These are phyloP conservation scores for Erythrobasidium hasegawianum DNA, from an alignment of 1,284 basidiomycete genomes.

Conservation along the genomic window DNA sequence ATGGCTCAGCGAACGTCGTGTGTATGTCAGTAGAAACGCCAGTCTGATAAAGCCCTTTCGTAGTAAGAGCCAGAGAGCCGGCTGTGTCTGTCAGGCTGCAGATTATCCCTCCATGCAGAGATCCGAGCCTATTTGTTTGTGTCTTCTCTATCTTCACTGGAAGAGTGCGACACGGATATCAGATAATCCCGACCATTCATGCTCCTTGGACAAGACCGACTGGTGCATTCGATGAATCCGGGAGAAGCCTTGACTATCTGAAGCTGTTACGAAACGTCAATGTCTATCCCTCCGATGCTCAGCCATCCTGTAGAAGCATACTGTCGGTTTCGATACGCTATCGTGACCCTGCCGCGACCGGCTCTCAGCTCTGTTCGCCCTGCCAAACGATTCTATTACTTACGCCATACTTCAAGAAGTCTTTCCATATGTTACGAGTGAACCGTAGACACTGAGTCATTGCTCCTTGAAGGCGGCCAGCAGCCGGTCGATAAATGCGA, in stretches of 20 bases:
- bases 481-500: too few relatives aligned
- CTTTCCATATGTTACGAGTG: conserved; percentile 37
- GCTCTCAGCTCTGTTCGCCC: conserved; percentile 6
- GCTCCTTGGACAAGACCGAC: background rate
- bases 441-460: conserved; percentile 36
- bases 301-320: background rate
- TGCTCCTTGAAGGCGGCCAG: too few relatives aligned
- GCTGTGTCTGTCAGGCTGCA: conserved; percentile 78
- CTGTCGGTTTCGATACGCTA: conserved; percentile 17
- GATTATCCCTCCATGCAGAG: conserved; percentile 74
- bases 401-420: conserved; percentile 38
- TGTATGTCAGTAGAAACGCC: conserved; percentile 82
- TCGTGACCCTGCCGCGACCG: conserved; percentile 22
- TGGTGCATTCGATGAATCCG: background rate
- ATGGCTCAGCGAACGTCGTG: conserved; percentile 67
- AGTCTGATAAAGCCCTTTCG: conserved; percentile 77
- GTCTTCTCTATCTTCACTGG: conserved; percentile 45
- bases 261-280: conserved; percentile 10
- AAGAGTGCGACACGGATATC: too few relatives aligned
- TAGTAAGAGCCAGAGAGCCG: conserved; percentile 75
- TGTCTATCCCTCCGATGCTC: background rate
- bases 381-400: conserved; percentile 27
- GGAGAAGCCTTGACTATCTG: background rate
- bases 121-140: conserved; percentile 46
- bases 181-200: too few relatives aligned